Evolutionary conservation across 2,329 filamentous ascomycete species (phyloP).

Genomic region (Clarireedia monteithiana): DNA sequence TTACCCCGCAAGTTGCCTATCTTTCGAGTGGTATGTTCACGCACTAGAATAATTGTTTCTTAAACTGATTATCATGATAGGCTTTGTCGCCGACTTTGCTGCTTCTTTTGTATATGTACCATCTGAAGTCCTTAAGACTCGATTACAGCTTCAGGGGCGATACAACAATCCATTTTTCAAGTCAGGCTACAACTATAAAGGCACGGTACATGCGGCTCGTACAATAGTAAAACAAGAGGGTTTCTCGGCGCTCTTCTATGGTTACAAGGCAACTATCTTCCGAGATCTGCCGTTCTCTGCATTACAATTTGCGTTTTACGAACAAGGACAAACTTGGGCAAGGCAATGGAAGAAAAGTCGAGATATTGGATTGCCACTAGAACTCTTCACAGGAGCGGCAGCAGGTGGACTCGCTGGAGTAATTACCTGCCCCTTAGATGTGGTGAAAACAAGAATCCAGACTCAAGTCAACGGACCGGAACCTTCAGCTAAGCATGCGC

Average conservation of each 20-base stretch:
- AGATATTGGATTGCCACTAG: constrained; percentile 78
- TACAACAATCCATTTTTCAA: constrained; percentile 92
- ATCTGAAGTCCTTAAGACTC: constrained; percentile 96
- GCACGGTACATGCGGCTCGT: constrained; percentile 72
- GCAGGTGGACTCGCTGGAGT: constrained; percentile 91
- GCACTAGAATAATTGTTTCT: not conserved
- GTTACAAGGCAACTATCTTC: constrained; percentile 94
- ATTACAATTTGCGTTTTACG: constrained; percentile 96
- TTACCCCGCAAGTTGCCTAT: constrained; percentile 79
- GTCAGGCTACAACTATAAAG: constrained; percentile 93
- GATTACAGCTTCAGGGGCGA: constrained; percentile 86
- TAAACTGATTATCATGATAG: constrained; percentile 34
- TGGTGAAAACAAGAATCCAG: constrained; percentile 94
- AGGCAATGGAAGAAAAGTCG: constrained; percentile 68
- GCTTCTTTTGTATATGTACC: constrained; percentile 93
- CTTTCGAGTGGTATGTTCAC: constrained; percentile 62
- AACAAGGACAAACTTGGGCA: constrained; percentile 81
- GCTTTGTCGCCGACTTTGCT: constrained; percentile 87
- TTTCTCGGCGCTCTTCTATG: constrained; percentile 78
- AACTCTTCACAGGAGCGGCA: constrained; percentile 80
- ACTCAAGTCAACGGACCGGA: constrained; percentile 63
- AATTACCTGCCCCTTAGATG: constrained; percentile 90
- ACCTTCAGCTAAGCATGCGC: constrained; percentile 18
- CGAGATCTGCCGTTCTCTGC: constrained; percentile 94
- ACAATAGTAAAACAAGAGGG: constrained; percentile 83